These are phyloP conservation scores for Alloteropsis semialata DNA, from an alignment of 176 grass and related monocot species.

Conservation along the genomic window DNA sequence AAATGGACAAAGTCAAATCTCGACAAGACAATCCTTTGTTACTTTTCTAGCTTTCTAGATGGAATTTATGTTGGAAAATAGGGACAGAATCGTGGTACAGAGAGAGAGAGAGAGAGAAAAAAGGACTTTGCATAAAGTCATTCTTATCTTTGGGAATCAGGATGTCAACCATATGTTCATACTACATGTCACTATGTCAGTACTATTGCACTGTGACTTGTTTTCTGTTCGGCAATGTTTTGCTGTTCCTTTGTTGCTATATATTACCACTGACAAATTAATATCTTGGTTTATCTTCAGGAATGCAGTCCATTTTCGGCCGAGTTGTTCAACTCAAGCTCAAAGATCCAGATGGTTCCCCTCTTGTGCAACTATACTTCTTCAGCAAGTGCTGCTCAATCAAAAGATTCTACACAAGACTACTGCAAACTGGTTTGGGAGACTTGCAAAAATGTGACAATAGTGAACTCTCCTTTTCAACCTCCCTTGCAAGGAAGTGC, in stretches of 20 bases:
- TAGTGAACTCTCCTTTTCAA: conserved; percentile 79
- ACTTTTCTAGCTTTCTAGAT: background rate
- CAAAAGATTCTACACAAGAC: conserved; percentile 55
- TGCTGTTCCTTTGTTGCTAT: background rate
- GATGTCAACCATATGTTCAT: background rate
- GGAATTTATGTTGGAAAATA: background rate
- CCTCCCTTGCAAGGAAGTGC: conserved; percentile 47
- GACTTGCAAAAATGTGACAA: conserved; percentile 63
- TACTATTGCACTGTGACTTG: background rate
- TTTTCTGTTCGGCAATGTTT: background rate
- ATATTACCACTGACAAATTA: background rate
- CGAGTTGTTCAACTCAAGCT: conserved; percentile 54
- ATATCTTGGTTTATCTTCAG: conserved; percentile 25
- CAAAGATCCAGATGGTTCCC: conserved; percentile 50
- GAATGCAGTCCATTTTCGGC: conserved; percentile 74
- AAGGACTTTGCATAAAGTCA: background rate
- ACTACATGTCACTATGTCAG: background rate
- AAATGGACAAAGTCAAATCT: background rate
- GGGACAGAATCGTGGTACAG: background rate
- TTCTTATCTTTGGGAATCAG: background rate
- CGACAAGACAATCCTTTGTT: background rate
- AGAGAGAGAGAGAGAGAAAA: background rate
- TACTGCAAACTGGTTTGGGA: conserved; percentile 73
- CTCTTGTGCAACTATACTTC: conserved; percentile 54
- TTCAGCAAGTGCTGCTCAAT: conserved; percentile 34